Evolutionary conservation across 495 filamentous ascomycete species (phyloP).

Genomic region (Hyaloscypha bicolor): DNA sequence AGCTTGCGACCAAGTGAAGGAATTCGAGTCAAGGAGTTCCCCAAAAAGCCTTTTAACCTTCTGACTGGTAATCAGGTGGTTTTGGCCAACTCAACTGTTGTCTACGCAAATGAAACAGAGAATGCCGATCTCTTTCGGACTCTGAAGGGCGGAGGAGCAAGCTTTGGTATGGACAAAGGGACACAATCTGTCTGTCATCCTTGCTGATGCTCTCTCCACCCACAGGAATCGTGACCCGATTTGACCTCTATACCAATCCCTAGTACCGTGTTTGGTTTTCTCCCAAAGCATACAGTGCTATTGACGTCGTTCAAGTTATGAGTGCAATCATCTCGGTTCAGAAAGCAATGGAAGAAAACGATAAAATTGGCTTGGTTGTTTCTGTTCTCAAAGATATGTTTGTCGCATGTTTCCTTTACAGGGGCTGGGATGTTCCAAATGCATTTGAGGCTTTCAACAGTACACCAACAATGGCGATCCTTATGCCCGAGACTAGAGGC

Average conservation of each 20-base stretch:
- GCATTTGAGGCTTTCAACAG: background rate
- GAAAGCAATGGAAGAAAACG: slow-evolving; percentile 10
- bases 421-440: background rate
- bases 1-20: slow-evolving; percentile 49
- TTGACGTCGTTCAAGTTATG: background rate
- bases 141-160: slow-evolving; percentile 56
- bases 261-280: background rate
- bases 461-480: background rate
- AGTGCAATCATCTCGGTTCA: slow-evolving; percentile 1
- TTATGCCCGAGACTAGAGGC: slow-evolving; percentile 1
- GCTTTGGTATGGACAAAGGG: slow-evolving; percentile 51
- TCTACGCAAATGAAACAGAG: slow-evolving; percentile 46
- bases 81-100: slow-evolving; percentile 44
- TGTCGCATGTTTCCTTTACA: background rate
- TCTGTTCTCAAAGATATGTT: background rate
- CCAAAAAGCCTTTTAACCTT: slow-evolving; percentile 38
- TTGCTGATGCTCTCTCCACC: background rate
- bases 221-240: slow-evolving; percentile 55
- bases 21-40: slow-evolving; percentile 52
- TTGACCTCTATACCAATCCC: slow-evolving; percentile 45
- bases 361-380: slow-evolving; percentile 10
- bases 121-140: slow-evolving; percentile 50
- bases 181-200: background rate
- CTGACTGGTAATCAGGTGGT: slow-evolving; percentile 31
- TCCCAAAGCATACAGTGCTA: background rate